A percentile compares a stretch with the other conserved stretches of the same genome.
phyloP scores from a whole-genome alignment of 306 rosid genomes.

The Begonia fuchsioides region DNA sequence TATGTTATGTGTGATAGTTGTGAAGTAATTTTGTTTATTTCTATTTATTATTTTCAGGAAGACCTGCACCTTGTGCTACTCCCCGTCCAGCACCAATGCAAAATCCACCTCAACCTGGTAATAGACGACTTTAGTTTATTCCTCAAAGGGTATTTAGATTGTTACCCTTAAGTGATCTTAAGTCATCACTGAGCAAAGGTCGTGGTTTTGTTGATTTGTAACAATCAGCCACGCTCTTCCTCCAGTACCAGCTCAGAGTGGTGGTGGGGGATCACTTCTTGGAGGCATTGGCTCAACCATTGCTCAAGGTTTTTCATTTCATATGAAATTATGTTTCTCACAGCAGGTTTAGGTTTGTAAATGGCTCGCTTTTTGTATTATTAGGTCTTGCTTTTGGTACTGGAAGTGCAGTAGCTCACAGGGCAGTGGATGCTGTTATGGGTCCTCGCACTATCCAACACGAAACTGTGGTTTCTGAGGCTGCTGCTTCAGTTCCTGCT shows the following conservation, averaged over 20 bases:
- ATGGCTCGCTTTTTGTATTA: background rate
- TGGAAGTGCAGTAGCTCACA: constrained; percentile 79
- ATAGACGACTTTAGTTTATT: background rate
- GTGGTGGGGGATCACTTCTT: constrained; percentile 48
- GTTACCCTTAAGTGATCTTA: background rate
- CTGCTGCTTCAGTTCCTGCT: constrained; percentile 44
- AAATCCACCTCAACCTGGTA: constrained; percentile 43
- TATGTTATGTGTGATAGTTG: too few species aligned
- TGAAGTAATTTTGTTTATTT: too few species aligned
- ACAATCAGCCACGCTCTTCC: constrained; percentile 59
- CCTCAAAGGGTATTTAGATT: background rate
- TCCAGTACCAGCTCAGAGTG: constrained; percentile 35
- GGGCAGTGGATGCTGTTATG: constrained; percentile 65
- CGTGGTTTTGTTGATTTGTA: constrained; percentile 1
- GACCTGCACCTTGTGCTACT: constrained; percentile 33
- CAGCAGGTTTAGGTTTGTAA: background rate
- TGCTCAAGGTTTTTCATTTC: constrained; percentile 47
- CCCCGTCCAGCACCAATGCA: too few species aligned
- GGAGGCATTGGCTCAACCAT: constrained; percentile 74
- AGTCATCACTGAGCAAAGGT: background rate
- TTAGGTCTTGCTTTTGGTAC: constrained; percentile 71
- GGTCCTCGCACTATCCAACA: constrained; percentile 79
- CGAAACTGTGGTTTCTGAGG: constrained; percentile 39
- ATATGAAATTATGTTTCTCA: too few species aligned
- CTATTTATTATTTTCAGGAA: constrained; percentile 18